phyloP scores from a whole-genome alignment of 306 rosid species.

The Phaseolus lunatus region DNA sequence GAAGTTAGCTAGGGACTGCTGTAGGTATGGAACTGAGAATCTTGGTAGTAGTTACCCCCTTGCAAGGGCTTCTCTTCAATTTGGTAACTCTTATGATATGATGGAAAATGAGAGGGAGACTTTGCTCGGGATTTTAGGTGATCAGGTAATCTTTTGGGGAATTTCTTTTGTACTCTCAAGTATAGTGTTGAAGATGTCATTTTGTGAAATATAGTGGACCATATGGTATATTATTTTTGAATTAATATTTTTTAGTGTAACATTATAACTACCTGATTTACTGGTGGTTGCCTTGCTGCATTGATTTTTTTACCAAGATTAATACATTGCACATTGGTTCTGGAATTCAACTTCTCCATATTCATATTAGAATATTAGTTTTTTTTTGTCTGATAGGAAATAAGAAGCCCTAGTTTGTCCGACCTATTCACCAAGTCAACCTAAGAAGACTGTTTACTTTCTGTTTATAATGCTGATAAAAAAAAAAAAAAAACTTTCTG shows the following conservation, averaged over 20 bases:
- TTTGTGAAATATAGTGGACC: conserved; percentile 17
- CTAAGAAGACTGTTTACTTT: conserved; percentile 7
- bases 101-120: conserved; percentile 73
- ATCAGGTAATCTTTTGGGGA: conserved; percentile 72
- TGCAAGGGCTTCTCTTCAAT: conserved; percentile 63
- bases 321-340: conserved; percentile 1
- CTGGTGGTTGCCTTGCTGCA: conserved; percentile 17
- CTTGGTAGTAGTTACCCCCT: conserved; percentile 57
- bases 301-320: conserved; percentile 6
- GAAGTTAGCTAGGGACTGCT: conserved; percentile 78
- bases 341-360: conserved; percentile 14
- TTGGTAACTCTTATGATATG: conserved; percentile 65
- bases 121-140: conserved; percentile 67
- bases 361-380: background rate
- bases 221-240: conserved; percentile 16
- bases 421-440: conserved; percentile 8
- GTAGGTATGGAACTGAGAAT: conserved; percentile 76
- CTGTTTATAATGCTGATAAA: too few species aligned
- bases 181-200: conserved; percentile 30
- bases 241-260: background rate
- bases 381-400: conserved; percentile 20
- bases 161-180: conserved; percentile 15
- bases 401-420: conserved; percentile 7
- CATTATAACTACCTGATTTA: conserved; percentile 15
- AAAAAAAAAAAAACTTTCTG: too few species aligned